These are phyloP conservation scores for Claviceps capensis DNA, from an alignment of 2,329 filamentous ascomycete genomes.

Conservation along the genomic window DNA sequence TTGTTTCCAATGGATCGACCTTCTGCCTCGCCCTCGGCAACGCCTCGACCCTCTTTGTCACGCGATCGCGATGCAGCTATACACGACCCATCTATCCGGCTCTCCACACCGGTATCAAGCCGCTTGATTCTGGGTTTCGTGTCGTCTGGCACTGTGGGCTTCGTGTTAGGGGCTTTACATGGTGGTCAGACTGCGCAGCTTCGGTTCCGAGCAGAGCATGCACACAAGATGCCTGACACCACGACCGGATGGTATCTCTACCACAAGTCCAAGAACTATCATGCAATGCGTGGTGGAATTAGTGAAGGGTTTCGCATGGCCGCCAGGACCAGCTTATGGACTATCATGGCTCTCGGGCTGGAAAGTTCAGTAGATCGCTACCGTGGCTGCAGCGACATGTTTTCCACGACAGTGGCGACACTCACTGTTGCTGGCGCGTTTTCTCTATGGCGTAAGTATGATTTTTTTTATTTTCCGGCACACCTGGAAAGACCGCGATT, in stretches of 20 bases:
- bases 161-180: conserved; percentile 55
- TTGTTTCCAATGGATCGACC: conserved; percentile 1
- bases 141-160: conserved; percentile 53
- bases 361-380: conserved; percentile 65
- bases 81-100: conserved; percentile 26
- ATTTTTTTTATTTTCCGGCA: conserved; percentile 4
- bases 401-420: conserved; percentile 71
- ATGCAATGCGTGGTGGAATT: conserved; percentile 62
- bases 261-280: conserved; percentile 95
- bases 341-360: conserved; percentile 60
- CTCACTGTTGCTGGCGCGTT: conserved; percentile 76
- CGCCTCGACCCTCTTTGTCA: conserved; percentile 7
- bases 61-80: conserved; percentile 11
- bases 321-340: conserved; percentile 55
- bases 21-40: background rate
- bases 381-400: conserved; percentile 55
- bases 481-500: background rate
- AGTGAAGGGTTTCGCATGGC: conserved; percentile 70
- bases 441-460: conserved; percentile 64
- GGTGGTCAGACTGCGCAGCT: conserved; percentile 63
- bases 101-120: conserved; percentile 48
- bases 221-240: conserved; percentile 75
- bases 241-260: conserved; percentile 95
- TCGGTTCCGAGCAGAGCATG: conserved; percentile 89
- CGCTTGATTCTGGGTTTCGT: conserved; percentile 53